phyloP scores from a whole-genome alignment of 352 stramenopile genomes.

The Phytophthora pseudosyringae region DNA sequence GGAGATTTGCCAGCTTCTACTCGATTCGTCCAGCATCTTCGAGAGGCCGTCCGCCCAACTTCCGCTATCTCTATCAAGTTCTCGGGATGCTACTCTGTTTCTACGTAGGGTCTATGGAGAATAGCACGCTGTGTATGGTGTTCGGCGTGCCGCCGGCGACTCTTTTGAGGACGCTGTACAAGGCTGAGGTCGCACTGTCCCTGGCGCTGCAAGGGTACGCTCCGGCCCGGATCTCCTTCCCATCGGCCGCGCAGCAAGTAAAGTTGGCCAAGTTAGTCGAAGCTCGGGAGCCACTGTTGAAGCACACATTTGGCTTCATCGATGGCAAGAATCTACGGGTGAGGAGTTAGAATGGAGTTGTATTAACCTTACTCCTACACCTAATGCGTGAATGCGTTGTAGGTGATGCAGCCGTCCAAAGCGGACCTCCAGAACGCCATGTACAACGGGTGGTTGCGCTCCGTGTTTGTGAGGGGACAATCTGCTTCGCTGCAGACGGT shows the following conservation, averaged over 20 bases:
- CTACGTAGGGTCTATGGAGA: conserved; percentile 1
- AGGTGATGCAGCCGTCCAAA: conserved; percentile 5
- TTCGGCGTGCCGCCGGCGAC: conserved; percentile 6
- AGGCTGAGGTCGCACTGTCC: neutral
- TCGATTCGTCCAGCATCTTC: neutral
- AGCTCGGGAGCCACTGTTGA: conserved; percentile 25
- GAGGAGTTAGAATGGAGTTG: neutral
- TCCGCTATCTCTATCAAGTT: conserved; percentile 3
- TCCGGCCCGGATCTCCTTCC: neutral
- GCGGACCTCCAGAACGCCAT: conserved; percentile 6
- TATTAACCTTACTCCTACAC: neutral
- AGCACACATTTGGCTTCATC: conserved; percentile 29
- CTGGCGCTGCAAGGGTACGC: neutral
- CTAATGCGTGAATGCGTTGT: neutral
- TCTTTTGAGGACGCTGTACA: neutral
- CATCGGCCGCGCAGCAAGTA: neutral
- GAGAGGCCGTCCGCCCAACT: neutral
- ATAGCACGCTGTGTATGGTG: neutral
- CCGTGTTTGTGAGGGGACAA: conserved; percentile 14
- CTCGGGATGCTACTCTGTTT: neutral
- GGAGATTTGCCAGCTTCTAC: neutral
- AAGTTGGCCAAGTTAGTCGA: conserved; percentile 21
- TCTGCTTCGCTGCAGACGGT: conserved; percentile 15
- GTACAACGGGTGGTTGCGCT: neutral
- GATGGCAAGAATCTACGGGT: conserved; percentile 10